Evolutionary conservation across 805 yeast genomes (phyloP).

Genomic region (Candida insectorum): DNA sequence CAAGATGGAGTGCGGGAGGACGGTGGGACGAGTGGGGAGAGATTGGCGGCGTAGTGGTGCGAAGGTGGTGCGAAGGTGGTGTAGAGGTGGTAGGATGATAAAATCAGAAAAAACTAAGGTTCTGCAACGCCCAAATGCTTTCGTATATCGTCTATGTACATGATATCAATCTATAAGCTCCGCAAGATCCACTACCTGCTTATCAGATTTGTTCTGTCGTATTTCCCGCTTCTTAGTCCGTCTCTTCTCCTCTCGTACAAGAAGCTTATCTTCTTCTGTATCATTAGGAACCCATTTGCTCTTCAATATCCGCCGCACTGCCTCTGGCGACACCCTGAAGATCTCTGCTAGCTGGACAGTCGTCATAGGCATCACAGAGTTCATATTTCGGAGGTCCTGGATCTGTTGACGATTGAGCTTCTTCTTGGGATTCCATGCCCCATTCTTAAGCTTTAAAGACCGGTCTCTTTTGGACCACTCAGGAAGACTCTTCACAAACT

Average conservation of each 20-base stretch:
- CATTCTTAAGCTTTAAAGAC: constrained; percentile 59
- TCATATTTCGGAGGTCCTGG: constrained; percentile 58
- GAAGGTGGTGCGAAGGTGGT: too few relatives aligned
- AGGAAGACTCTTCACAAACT: constrained; percentile 13
- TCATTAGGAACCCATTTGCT: constrained; percentile 71
- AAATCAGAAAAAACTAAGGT: too few relatives aligned
- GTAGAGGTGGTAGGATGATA: too few relatives aligned
- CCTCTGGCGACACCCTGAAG: constrained; percentile 76
- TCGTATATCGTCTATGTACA: too few relatives aligned
- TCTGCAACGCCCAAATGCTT: too few relatives aligned
- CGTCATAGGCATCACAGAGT: constrained; percentile 55
- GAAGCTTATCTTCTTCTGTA: constrained; percentile 45
- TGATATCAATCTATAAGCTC: too few relatives aligned
- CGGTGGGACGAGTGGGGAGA: too few relatives aligned
- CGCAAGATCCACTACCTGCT: too few relatives aligned
- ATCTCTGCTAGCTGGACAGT: constrained; percentile 57
- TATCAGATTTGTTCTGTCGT: too few relatives aligned
- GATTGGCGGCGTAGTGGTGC: too few relatives aligned
- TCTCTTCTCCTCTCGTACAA: constrained; percentile 47
- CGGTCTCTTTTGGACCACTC: constrained; percentile 71
- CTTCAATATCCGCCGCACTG: constrained; percentile 72
- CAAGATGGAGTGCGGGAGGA: too few relatives aligned
- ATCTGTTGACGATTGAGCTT: constrained; percentile 67
- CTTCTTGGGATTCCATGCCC: constrained; percentile 67
- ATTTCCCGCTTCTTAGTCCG: constrained; percentile 12